Evolutionary conservation across 176 grass and related monocot species (phyloP).

Genomic region (Carex littledalei): DNA sequence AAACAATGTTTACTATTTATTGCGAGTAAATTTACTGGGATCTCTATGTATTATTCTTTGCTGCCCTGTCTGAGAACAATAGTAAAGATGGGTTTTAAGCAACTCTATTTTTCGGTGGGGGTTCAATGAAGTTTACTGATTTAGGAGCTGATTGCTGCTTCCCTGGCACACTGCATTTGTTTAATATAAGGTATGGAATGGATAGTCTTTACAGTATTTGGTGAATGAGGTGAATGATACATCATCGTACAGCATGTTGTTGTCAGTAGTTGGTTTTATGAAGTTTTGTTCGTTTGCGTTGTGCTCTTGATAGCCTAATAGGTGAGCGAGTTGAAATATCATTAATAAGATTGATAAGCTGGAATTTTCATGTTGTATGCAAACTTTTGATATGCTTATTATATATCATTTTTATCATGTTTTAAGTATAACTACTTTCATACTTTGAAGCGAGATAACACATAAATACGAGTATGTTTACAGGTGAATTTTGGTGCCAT

Average conservation of each 20-base stretch:
- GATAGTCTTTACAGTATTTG: not conserved
- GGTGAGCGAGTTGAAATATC: not conserved
- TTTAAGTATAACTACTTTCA: not conserved
- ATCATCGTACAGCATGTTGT: not conserved
- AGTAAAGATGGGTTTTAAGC: not conserved
- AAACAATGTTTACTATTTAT: not conserved
- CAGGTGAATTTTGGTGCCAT: not conserved
- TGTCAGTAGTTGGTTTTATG: not conserved
- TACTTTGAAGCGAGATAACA: not conserved
- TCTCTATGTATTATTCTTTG: not conserved
- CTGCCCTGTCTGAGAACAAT: not conserved
- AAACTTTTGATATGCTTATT: not conserved
- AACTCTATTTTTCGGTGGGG: not conserved
- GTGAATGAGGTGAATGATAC: not conserved
- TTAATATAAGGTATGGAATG: constrained; percentile 7
- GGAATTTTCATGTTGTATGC: not conserved
- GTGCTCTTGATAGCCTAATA: not conserved
- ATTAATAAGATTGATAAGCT: not conserved
- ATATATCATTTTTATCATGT: not conserved
- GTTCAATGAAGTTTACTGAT: not conserved
- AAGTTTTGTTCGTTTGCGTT: not conserved
- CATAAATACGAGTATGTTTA: not conserved
- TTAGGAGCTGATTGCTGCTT: not conserved
- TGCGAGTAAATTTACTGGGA: not conserved
- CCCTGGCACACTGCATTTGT: not conserved